A percentile compares a stretch with the other conserved stretches of the same genome.
Evolutionary conservation across 2,329 filamentous ascomycete species (phyloP).

Genomic region (Fusarium ramigenum): DNA sequence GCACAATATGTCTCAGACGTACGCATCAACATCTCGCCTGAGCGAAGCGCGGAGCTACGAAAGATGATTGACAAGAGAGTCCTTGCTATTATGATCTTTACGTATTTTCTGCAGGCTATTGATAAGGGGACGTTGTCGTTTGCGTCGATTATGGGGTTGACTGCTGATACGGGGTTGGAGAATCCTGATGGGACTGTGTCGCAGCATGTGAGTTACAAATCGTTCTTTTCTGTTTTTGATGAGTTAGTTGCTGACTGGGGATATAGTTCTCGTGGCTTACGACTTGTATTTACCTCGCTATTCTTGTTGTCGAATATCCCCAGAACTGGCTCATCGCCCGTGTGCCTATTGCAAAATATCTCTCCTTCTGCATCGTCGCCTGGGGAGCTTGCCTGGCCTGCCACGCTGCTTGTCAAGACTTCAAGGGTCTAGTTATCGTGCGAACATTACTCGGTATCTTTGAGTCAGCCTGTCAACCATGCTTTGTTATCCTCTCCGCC

Average conservation of each 20-base stretch:
- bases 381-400: conserved; percentile 69
- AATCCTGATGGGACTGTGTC: conserved; percentile 46
- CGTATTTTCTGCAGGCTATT: conserved; percentile 77
- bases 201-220: conserved; percentile 21
- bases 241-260: too few relatives aligned
- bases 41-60: conserved; percentile 69
- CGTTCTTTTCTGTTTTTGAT: fast-evolving
- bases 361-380: conserved; percentile 69
- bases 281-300: conserved; percentile 78
- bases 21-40: conserved; percentile 65
- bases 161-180: conserved; percentile 57
- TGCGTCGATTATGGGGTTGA: conserved; percentile 71
- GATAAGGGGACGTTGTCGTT: conserved; percentile 74
- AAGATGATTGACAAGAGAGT: conserved; percentile 74
- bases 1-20: conserved; percentile 68
- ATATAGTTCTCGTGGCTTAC: conserved; percentile 70
- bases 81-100: conserved; percentile 75
- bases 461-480: conserved; percentile 74
- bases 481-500: conserved; percentile 71
- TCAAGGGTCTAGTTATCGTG: conserved; percentile 66
- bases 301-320: conserved; percentile 76
- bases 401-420: conserved; percentile 69
- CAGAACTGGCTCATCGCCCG: conserved; percentile 69
- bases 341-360: conserved; percentile 74
- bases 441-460: conserved; percentile 76